These are phyloP conservation scores for Boletus vinaceobasis DNA, from an alignment of 768 basidiomycete genomes.

Conservation along the genomic window DNA sequence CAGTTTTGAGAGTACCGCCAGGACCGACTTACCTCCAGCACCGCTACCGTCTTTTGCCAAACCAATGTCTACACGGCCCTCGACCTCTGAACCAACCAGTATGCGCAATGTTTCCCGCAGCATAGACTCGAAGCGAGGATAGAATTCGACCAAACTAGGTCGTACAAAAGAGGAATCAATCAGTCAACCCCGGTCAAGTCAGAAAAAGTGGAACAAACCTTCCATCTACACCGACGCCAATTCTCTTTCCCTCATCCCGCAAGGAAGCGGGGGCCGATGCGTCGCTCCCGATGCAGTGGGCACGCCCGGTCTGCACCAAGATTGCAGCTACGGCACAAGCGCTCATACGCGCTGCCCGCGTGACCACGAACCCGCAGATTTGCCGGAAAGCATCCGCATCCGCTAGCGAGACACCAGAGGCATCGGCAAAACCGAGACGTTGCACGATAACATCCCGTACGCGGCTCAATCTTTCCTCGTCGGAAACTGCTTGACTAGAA, in stretches of 20 bases:
- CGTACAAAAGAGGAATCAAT: neutral
- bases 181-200: neutral
- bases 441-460: constrained; percentile 61
- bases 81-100: constrained; percentile 77
- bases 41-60: constrained; percentile 97
- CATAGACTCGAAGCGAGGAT: constrained; percentile 78
- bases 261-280: constrained; percentile 7
- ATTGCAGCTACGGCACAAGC: constrained; percentile 86
- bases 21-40: constrained; percentile 76
- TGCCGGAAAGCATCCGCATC: constrained; percentile 81
- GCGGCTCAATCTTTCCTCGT: constrained; percentile 42
- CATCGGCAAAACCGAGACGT: constrained; percentile 53
- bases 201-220: constrained; percentile 45
- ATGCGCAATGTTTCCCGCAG: constrained; percentile 71
- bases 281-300: constrained; percentile 44
- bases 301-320: constrained; percentile 74
- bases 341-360: constrained; percentile 78
- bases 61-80: constrained; percentile 79
- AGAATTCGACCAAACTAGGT: constrained; percentile 81
- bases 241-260: constrained; percentile 42
- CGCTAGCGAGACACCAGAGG: constrained; percentile 49
- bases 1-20: neutral
- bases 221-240: constrained; percentile 90
- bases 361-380: constrained; percentile 73
- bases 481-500: constrained; percentile 18